phyloP scores from a whole-genome alignment of 73 alveolate species.

The Urostyla sp. region DNA sequence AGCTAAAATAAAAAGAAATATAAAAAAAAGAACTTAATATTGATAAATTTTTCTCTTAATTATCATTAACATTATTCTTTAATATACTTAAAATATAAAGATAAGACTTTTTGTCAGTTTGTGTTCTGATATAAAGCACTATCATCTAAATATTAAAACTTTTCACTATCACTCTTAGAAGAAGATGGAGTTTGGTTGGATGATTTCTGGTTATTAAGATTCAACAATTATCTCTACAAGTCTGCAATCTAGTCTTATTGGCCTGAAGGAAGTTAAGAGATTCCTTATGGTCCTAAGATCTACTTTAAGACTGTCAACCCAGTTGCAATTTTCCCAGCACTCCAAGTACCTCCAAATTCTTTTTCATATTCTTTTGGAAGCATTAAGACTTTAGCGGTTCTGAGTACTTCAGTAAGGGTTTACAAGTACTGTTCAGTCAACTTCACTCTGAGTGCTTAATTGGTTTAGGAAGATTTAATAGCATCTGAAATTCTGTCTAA shows the following conservation, averaged over 20 bases:
- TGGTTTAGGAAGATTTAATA: constrained; percentile 26
- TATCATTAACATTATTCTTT: no score
- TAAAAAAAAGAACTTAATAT: no score
- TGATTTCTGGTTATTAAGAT: not conserved
- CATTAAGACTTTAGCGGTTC: constrained; percentile 55
- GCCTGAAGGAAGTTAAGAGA: not conserved
- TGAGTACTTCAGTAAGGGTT: constrained; percentile 55
- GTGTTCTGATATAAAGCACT: not conserved
- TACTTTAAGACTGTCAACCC: constrained; percentile 52
- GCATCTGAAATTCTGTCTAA: constrained; percentile 47
- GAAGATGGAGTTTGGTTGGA: not conserved
- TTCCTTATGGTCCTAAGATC: constrained; percentile 38
- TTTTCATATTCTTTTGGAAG: constrained; percentile 50
- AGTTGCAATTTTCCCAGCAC: constrained; percentile 36
- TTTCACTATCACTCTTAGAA: not conserved
- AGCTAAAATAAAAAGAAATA: no score
- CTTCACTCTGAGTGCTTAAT: constrained; percentile 62
- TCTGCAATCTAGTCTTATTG: not conserved
- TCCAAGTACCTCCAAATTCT: constrained; percentile 5
- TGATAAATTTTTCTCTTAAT: no score
- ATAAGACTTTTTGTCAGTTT: no score
- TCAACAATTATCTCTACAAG: not conserved
- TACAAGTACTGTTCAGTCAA: constrained; percentile 63
- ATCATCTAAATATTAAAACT: not conserved
- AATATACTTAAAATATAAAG: no score